Conservation (phyloP, 108 stramenopile species). For the Fragilariopsis cylindrus region DNA sequence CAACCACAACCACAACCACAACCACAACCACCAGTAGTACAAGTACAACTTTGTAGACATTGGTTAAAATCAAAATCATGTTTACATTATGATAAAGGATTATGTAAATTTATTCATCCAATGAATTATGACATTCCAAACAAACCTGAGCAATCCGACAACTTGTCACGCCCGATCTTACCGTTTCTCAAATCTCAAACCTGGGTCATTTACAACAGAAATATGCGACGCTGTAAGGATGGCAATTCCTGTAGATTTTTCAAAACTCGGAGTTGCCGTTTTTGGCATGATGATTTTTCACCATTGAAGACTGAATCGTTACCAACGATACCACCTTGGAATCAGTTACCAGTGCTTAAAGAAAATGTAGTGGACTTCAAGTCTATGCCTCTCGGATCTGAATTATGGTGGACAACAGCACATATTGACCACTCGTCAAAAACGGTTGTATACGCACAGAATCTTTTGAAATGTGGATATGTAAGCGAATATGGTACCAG, state of each 20-base stretch:
- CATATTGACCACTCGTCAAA: neutral
- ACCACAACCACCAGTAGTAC: too few species aligned
- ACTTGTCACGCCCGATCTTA: neutral
- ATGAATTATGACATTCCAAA: too few species aligned
- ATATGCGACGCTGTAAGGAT: neutral
- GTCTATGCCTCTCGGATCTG: too few species aligned
- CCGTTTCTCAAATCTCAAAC: neutral
- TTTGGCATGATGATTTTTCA: conserved; percentile 7
- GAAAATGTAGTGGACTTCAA: neutral
- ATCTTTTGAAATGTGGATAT: neutral
- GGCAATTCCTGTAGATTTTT: neutral
- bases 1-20: too few species aligned
- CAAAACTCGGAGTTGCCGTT: neutral
- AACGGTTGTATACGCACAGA: neutral
- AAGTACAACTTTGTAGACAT: too few species aligned
- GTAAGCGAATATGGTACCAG: neutral
- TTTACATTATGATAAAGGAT: too few species aligned
- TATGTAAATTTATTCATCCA: too few species aligned
- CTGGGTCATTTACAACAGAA: neutral
- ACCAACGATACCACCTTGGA: neutral
- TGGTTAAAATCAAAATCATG: too few species aligned
- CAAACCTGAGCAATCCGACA: too few species aligned
- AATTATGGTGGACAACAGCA: neutral
- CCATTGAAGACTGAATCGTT: neutral
- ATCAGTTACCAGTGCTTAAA: neutral